Evolutionary conservation across 257 asterid species (phyloP), one percentile per base, ranked within the genome.

Genomic region (Lantana camara): DNA sequence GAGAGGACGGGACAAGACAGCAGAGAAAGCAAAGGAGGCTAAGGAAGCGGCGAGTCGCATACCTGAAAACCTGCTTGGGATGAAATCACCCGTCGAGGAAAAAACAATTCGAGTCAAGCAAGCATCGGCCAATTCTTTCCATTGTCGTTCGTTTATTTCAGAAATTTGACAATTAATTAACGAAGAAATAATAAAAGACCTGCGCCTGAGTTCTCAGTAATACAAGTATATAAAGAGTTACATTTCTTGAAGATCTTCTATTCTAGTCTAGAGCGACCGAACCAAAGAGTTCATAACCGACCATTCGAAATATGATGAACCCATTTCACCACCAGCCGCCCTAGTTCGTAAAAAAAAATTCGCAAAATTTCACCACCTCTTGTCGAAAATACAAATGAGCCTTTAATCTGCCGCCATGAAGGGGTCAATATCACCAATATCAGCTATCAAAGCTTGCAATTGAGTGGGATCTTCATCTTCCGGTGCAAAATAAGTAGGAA

Each of bases 381-480:
- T n/a, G n/a, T n/a, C n/a, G n/a, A n/a, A n/a, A n/a, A n/a, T n/a
- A n/a, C n/a, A n/a, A n/a, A n/a, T n/a, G n/a, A n/a, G n/a, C n/a
- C n/a, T n/a, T n/a, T n/a, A 87, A 73, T 92, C 98, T 32, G 94
- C 95, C 20, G 88, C 91, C 96, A 90, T 87, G 80, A 90, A 93
- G 9, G 98, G 98, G 63, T 93, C 96, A 8, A 71, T 52, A 57
- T 87, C 96, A 14, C 97, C 96, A 60, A 76, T 66, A 70, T 90
- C 90, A 1, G 96, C 98, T 46, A 85, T 72, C 70, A 90, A 42
- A 54, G 97, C 85, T 73, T 82, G 89, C 85, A 86, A 67, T 5
- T 42, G 59, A 44, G 54, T 22, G 7, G 67, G 74, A 62, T 83
- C 88, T 64, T 87, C 97, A 17, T 90, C 88, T 63, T 85, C 94